Base-by-base conservation (phyloP, 495 filamentous ascomycete genomes). In the Hypoxylon crocopeplum region DNA sequence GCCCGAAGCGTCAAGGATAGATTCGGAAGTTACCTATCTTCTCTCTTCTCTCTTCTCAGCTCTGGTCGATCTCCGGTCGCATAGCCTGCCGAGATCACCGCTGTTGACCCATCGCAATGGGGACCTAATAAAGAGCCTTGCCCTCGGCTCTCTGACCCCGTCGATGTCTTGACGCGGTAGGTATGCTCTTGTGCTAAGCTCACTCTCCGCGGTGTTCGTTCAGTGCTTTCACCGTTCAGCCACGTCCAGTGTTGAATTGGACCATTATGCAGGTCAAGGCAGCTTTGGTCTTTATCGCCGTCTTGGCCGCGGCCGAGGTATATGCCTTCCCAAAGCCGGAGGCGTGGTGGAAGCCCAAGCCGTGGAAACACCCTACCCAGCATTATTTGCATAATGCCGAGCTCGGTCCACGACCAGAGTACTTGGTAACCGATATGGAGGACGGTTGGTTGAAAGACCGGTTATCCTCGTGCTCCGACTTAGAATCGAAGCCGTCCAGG, bases 341-440 rank as follows among this genome's bases (percentile, higher is more conserved):
- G 37, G 36, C 19, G 32, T 48, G 41, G 27, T 37, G 34, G 22
- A 53, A 40, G 36, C 30, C 42, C n/a, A 39, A 19, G 8, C 8
- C 53, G 13, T 50, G 54, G 55, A 48, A 48, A 10, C 39, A 41
- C n/a, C 48, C 59, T 12, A 25, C 52, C 5, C 53, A 55, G 45
- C 67, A 68, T 24, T 57, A 49, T 48, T 67, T 75, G 60, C 68
- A 53, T 19, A 59, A 52, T 30, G 70, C 83, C 51, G 73, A 82
- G 45, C 76, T 86, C 13, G 84, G 82, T 5, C 79, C 80, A 0
- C 77, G 85, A 5, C 84, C 84, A 0, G 82, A 79, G 66, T 87
- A 76, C 66, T 73, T 87, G 6, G 72, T 87, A 52, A 71, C 83
- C 57, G 71, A 86, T 52, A 85, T 87, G 82, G 79, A 80, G 32